Percentiles rank a stretch among this genome's conserved stretches.
These are phyloP conservation scores for Cyanidiococcus yangmingshanensis DNA, from an alignment of 23 red algal species.

Conservation along the genomic window DNA sequence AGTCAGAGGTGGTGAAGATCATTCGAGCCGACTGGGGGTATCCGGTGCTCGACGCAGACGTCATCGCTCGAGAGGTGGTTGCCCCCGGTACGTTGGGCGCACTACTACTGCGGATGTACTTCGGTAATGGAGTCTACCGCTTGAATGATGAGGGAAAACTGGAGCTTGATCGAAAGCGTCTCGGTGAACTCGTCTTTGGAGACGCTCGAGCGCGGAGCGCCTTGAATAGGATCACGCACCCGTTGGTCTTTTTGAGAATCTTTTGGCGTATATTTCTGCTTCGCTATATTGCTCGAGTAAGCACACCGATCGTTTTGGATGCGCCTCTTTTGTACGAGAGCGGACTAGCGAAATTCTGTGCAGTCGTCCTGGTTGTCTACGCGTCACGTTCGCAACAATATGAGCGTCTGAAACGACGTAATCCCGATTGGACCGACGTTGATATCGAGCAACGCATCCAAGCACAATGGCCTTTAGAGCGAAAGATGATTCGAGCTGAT, in stretches of 20 bases:
- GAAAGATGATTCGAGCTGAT: constrained; percentile 6
- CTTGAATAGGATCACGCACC: constrained; percentile 62
- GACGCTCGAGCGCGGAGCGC: constrained; percentile 30
- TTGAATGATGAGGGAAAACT: constrained; percentile 21
- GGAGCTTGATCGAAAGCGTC: constrained; percentile 33
- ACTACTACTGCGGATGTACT: constrained; percentile 35
- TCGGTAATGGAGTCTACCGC: constrained; percentile 28
- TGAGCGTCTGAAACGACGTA: constrained; percentile 8
- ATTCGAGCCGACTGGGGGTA: constrained; percentile 26
- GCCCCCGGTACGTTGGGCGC: constrained; percentile 42
- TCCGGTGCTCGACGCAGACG: constrained; percentile 77
- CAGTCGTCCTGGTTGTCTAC: constrained; percentile 18
- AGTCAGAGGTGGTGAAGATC: constrained; percentile 46
- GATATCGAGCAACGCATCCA: constrained; percentile 15
- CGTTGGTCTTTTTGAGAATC: constrained; percentile 65
- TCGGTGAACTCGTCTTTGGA: constrained; percentile 60
- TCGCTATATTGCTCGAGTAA: constrained; percentile 27
- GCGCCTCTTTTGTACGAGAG: constrained; percentile 85
- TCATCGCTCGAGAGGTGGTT: constrained; percentile 66
- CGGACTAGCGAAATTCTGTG: background rate
- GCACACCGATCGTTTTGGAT: constrained; percentile 66
- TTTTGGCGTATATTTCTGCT: constrained; percentile 29
- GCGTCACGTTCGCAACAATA: constrained; percentile 4
- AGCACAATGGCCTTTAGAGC: background rate
- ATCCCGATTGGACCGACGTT: constrained; percentile 13